A percentile compares a stretch with the other conserved stretches of the same genome.
Evolutionary conservation across 371 early-diverging fungal genomes (phyloP).

Genomic region (Mucor indicus): DNA sequence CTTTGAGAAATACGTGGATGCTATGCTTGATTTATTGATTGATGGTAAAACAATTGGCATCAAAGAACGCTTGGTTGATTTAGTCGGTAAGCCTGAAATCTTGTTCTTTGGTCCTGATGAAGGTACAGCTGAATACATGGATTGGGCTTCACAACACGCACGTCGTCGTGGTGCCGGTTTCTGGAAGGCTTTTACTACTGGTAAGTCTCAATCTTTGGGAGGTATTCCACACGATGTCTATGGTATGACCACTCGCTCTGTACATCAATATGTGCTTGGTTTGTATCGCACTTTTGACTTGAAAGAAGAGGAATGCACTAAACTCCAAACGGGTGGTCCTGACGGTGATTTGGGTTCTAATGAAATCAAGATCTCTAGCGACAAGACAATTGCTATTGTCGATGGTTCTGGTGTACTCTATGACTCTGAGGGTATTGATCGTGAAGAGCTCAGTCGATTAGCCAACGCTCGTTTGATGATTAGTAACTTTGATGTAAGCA

Average conservation of each 20-base stretch:
- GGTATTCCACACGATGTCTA: constrained; percentile 97
- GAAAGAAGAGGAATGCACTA: constrained; percentile 75
- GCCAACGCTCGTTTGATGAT: constrained; percentile 87
- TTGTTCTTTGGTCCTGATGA: constrained; percentile 99
- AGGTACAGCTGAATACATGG: constrained; percentile 98
- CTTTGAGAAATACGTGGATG: constrained; percentile 98
- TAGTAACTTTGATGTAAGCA: constrained; percentile 78
- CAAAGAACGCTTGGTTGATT: constrained; percentile 94
- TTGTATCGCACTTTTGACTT: constrained; percentile 88
- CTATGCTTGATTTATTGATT: constrained; percentile 90
- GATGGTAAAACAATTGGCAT: constrained; percentile 93
- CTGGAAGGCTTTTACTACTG: constrained; percentile 99
- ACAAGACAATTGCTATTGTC: constrained; percentile 93
- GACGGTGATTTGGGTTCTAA: constrained; percentile 98
- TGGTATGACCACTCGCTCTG: constrained; percentile 98
- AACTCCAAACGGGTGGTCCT: constrained; percentile 97
- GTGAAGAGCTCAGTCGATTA: constrained; percentile 80
- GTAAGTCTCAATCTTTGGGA: constrained; percentile 93
- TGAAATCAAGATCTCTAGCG: constrained; percentile 97
- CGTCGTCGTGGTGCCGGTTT: constrained; percentile 86
- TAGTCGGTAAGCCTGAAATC: constrained; percentile 89
- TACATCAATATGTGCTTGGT: constrained; percentile 97
- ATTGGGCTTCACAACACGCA: constrained; percentile 98
- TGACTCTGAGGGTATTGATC: constrained; percentile 90
- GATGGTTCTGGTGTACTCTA: constrained; percentile 96